Evolutionary conservation across 805 yeast genomes (phyloP).

Genomic region (Pichia gijzeniarum): DNA sequence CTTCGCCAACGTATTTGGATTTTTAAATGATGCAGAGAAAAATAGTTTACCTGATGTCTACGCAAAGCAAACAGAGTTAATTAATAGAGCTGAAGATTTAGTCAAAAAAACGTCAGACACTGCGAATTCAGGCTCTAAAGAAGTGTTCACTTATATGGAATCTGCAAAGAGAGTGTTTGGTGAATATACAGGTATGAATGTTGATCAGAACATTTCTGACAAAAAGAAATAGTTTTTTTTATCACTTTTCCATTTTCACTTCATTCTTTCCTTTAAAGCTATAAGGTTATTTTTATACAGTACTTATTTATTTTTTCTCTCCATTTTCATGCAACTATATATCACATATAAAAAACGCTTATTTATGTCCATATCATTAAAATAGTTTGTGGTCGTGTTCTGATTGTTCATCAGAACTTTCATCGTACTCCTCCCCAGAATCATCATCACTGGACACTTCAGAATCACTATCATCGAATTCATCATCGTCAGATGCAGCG

Average conservation of each 20-base stretch:
- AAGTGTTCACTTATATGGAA: constrained; percentile 27
- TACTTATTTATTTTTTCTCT: neutral
- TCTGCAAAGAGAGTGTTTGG: constrained; percentile 40
- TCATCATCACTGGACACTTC: constrained; percentile 10
- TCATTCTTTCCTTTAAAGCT: no score
- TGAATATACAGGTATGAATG: constrained; percentile 59
- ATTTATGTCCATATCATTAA: neutral
- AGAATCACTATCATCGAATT: constrained; percentile 10
- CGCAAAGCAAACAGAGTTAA: constrained; percentile 47
- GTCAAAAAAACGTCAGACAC: constrained; percentile 37
- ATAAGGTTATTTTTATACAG: neutral
- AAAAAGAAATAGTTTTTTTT: constrained; percentile 25
- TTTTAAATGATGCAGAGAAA: constrained; percentile 57
- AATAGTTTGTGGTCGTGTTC: no score
- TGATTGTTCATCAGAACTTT: neutral
- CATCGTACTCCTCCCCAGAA: constrained; percentile 3
- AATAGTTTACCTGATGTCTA: constrained; percentile 58
- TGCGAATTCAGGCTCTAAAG: constrained; percentile 35
- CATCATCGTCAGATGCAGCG: constrained; percentile 20
- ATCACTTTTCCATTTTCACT: no score
- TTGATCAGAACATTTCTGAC: constrained; percentile 56
- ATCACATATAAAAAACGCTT: neutral
- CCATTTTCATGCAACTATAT: neutral
- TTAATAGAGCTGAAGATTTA: constrained; percentile 39
- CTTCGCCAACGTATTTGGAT: constrained; percentile 49